Conservation (phyloP, 2,329 filamentous ascomycete genomes). For the Mycosphaerella arachidis region DNA sequence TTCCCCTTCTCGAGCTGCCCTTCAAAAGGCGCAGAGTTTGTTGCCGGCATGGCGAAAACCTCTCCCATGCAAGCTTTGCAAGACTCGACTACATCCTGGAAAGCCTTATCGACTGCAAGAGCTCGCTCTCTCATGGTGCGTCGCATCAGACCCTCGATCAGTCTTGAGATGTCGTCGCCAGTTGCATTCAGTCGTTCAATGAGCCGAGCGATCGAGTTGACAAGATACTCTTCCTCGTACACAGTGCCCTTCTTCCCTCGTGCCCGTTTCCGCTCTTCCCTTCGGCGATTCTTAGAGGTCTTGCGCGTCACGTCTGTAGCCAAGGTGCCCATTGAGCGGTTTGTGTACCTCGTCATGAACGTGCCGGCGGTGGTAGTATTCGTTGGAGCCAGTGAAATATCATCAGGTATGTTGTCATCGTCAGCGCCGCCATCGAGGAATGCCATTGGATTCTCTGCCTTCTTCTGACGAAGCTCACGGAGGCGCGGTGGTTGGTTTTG, state of each 20-base stretch:
- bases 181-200: constrained; percentile 75
- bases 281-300: constrained; percentile 79
- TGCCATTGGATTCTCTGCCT: constrained; percentile 75
- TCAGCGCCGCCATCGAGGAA: constrained; percentile 71
- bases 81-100: constrained; percentile 67
- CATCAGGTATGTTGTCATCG: constrained; percentile 75
- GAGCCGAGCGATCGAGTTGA: constrained; percentile 78
- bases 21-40: not conserved
- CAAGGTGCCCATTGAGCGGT: constrained; percentile 64
- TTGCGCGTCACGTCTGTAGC: constrained; percentile 71
- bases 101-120: constrained; percentile 66
- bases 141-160: constrained; percentile 73
- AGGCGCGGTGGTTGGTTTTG: constrained; percentile 81
- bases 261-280: constrained; percentile 93
- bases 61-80: constrained; percentile 65
- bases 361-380: constrained; percentile 70
- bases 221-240: constrained; percentile 95
- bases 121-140: constrained; percentile 85
- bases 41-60: constrained; percentile 52
- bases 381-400: constrained; percentile 85
- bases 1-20: not conserved
- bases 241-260: constrained; percentile 93
- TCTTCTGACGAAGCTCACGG: constrained; percentile 73
- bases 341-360: constrained; percentile 89
- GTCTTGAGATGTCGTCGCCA: constrained; percentile 64